Evolutionary conservation across 495 filamentous ascomycete genomes (phyloP).

Genomic region (Clavariopsis aquatica): DNA sequence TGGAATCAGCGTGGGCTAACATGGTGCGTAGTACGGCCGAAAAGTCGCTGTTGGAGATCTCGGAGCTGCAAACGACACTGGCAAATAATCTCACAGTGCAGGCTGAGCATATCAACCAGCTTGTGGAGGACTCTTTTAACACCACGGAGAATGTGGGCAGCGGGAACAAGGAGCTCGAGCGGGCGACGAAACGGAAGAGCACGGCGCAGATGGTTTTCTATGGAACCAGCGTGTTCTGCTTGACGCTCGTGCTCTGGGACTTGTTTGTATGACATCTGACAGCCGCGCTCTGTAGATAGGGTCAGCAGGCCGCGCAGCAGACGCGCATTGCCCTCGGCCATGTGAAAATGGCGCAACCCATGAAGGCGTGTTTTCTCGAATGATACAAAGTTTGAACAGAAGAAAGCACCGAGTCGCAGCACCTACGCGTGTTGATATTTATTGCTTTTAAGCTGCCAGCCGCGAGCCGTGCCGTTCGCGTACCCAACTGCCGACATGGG

Average conservation of each 20-base stretch:
- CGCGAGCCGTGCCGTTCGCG: background rate
- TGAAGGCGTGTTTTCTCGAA: background rate
- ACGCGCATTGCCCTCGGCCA: conserved; percentile 1
- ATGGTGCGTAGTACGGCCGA: conserved; percentile 69
- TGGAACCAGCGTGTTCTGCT: conserved; percentile 77
- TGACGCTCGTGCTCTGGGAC: conserved; percentile 89
- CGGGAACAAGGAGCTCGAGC: conserved; percentile 89
- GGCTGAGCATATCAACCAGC: conserved; percentile 79
- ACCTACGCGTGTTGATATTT: no score
- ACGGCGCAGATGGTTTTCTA: conserved; percentile 88
- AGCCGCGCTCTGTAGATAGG: background rate
- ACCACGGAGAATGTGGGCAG: conserved; percentile 83
- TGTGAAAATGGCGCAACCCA: conserved; percentile 10
- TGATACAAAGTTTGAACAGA: background rate
- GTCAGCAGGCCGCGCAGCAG: background rate
- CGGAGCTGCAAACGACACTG: conserved; percentile 85
- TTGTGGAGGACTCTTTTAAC: conserved; percentile 78
- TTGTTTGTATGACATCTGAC: conserved; percentile 64
- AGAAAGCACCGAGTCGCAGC: background rate
- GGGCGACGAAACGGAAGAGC: conserved; percentile 76
- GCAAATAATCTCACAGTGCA: conserved; percentile 82
- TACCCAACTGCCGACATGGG: background rate
- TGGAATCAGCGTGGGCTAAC: conserved; percentile 9
- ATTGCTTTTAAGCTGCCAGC: no score
- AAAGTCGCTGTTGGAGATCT: conserved; percentile 87